A percentile compares a stretch with the other conserved stretches of the same genome.
phyloP scores from a whole-genome alignment of 1,284 basidiomycete genomes.

The Malassezia sp. region DNA sequence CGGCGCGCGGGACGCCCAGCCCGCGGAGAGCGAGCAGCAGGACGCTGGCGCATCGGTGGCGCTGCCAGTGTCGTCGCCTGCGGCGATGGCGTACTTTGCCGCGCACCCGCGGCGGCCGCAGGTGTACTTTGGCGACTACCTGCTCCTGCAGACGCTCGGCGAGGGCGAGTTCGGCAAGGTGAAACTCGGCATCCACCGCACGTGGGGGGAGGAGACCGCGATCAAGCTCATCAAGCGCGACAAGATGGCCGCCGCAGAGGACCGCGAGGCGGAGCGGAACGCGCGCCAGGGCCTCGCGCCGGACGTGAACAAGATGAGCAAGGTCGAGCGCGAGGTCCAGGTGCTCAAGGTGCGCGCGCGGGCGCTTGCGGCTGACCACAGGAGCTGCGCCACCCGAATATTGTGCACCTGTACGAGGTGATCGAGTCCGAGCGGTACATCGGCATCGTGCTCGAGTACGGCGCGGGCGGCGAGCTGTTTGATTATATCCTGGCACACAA shows the following conservation, averaged over 20 bases:
- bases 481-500: conserved; percentile 98
- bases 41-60: background rate
- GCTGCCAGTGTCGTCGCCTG: conserved; percentile 42
- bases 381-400: conserved; percentile 93
- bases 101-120: conserved; percentile 44
- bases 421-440: conserved; percentile 99
- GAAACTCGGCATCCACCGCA: conserved; percentile 85
- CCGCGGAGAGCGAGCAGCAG: too few relatives aligned
- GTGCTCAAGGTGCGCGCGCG: conserved; percentile 79
- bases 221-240: conserved; percentile 93
- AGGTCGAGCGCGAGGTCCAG: conserved; percentile 95
- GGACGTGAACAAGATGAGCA: conserved; percentile 65
- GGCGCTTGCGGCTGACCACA: conserved; percentile 41
- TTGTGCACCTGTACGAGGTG: conserved; percentile 93
- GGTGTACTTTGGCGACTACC: conserved; percentile 46
- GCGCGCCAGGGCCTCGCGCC: conserved; percentile 1
- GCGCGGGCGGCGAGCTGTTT: conserved; percentile 90
- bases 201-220: conserved; percentile 94
- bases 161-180: conserved; percentile 99
- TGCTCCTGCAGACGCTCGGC: conserved; percentile 49
- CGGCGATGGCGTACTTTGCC: conserved; percentile 44
- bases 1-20: too few relatives aligned
- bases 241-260: conserved; percentile 65
- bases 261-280: conserved; percentile 13
- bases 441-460: conserved; percentile 97